Base-by-base conservation (phyloP, 768 basidiomycete species). In the Lentinula raphanica region DNA sequence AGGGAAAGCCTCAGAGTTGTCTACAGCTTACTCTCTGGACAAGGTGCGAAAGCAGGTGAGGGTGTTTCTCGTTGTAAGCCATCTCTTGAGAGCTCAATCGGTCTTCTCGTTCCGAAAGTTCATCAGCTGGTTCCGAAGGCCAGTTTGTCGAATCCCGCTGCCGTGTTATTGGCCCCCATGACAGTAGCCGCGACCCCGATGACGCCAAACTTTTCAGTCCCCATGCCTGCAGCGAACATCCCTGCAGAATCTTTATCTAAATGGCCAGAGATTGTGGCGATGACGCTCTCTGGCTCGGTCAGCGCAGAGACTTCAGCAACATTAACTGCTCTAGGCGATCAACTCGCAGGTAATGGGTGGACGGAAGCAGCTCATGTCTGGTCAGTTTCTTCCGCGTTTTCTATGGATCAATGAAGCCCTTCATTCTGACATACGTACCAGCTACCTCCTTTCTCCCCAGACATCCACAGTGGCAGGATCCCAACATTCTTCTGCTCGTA, bases 321-420 rank as follows among this genome's bases (percentile, higher is more conserved):
- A 15, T 67, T 98, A 56, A 90, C 92, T 28, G 81, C 88, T 13
- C 79, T 99, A 1, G 96, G 94, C 38, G 92, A 96, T 67, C 85
- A 83, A 62, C 77, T 99, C n/a, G 68, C 75, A 13, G 75, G 82
- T 4, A 85, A 87, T 63, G 80, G 88, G 32, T 85, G 90, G 73
- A 71, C 83, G 8, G 88, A 94, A 63, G 94, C 94, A 17, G 93
- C 94, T 23, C 95, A 98, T 76, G 84, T 78, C 58, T 99, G 97
- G 96, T 98, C 66, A 61, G 87, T 74, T 11, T 17, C 44, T 32
- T 58, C 21, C 45, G 25, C 13, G 13, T 45, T 27, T 12, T 40
- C 13, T 1, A 23, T 39, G 28, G n/a, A 27, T 23, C 53, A 56
- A 28, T 21, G 9, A 12, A 13, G 31, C 42, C 23, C 15, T 49